Base-by-base conservation (phyloP, 2,329 filamentous ascomycete genomes). In the Gnomoniopsis smithogilvyi region DNA sequence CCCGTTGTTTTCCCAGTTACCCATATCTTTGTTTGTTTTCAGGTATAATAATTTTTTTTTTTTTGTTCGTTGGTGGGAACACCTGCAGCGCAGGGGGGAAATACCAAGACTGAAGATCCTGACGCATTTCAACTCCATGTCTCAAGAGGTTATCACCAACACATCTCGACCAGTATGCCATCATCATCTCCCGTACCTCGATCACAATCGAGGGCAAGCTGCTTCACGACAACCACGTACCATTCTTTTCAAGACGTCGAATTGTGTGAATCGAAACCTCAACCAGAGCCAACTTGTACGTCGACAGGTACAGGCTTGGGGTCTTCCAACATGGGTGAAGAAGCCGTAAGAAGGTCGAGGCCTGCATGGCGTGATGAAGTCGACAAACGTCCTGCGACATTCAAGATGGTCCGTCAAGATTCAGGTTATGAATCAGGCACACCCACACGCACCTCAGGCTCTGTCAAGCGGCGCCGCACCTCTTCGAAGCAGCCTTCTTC, bases 401-500 rank as follows among this genome's bases (percentile, higher is more conserved):
- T 67, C 51, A 74, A 73, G 57, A 83, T 85, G 74, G 76, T 77
- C 52, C 77, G 83, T 15, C 81, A 84, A 61, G 82, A 86, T 66
- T 85, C 83, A 0, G 83, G 83, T 36, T 85, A 86, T 64, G 82
- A 81, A 65, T 85, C 82, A 3, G 74, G 57, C 50, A 60, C 56
- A n/a, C 33, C 72, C 10, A 74, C 77, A 2, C 72, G 71, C 10
- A 69, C 69, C 17, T 79, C 78, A 2, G 69, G 67, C 4, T 66
- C 68, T 17, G 69, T 68, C 38, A 56, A 48, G 36, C 64, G 64
- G 10, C 66, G 64, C 17, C 67, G 68, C 36, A 65, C 65, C 15
- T 70, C 73, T 6, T 62, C 67, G 10, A 64, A 64, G 10, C 71
- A 71, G 8, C 63, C 68, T 7, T 66, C 66, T 1, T 69, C 72